Conservation (phyloP, 192 early-diverging fungal genomes). For the Dimargaris verticillata region DNA sequence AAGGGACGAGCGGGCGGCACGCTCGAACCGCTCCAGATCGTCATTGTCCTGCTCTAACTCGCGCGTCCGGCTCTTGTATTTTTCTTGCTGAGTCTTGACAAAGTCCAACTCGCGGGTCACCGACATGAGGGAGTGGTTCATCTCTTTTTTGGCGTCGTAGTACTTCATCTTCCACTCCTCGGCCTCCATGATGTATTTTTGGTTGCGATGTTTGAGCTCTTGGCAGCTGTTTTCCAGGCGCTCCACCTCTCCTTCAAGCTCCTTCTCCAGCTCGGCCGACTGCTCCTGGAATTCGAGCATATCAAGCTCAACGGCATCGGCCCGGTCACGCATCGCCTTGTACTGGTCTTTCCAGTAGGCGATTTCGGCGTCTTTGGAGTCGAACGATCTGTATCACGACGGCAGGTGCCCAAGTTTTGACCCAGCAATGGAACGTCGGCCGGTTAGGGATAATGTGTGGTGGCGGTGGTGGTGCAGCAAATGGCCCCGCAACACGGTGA, state of each 20-base stretch:
- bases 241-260: constrained; percentile 53
- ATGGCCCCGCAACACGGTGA: no score
- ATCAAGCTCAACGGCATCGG: constrained; percentile 36
- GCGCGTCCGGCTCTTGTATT: constrained; percentile 49
- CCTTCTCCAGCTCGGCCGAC: constrained; percentile 51
- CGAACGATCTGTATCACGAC: no score
- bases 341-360: constrained; percentile 44
- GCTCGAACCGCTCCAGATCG: constrained; percentile 51
- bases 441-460: no score
- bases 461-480: no score
- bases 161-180: constrained; percentile 64
- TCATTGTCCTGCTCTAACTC: constrained; percentile 67
- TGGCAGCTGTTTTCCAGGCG: constrained; percentile 44
- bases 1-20: constrained; percentile 48
- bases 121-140: constrained; percentile 41
- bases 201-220: constrained; percentile 46
- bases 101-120: constrained; percentile 60
- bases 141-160: constrained; percentile 43
- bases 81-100: constrained; percentile 47
- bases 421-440: no score
- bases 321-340: constrained; percentile 30
- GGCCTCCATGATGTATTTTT: constrained; percentile 41
- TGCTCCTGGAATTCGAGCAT: constrained; percentile 47
- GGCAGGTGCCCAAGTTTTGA: no score
- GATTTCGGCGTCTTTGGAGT: constrained; percentile 41